Evolutionary conservation across 169 alveolate species (phyloP), one percentile per base, ranked within the genome.

Genomic region (Babesia gibsoni): DNA sequence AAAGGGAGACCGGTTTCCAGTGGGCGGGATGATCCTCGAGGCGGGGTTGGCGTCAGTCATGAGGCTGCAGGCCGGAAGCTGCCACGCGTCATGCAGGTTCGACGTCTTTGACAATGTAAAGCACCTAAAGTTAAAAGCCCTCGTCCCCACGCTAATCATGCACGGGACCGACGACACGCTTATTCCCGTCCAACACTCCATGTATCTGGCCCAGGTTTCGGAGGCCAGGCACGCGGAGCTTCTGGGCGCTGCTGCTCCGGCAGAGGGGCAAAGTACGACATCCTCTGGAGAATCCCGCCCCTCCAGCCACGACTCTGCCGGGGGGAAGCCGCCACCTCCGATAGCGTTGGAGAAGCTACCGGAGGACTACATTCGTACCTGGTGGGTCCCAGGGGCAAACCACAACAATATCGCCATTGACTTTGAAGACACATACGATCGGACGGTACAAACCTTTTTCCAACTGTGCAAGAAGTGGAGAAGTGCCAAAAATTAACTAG

Each of bases 1-100:
- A 70, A 35, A 72, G 27, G 63, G 61, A 27, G 88, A 77, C n/a
- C 23, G 33, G 22, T 35, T 59, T 33, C 89, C 90, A 5, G 89
- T 92, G 1, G 96, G 94, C 0, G 98, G 98, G 6, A 65, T 93
- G n/a, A 68, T 94, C 27, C 73, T 94, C n/a, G 97, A 94, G 18
- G 81, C 95, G 0, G 92, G 95, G 1, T 56, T 94, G 12, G 89
- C 96, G 4, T 87, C 95, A 18, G 98, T 96, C 0, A 61, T 93
- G 22, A 68, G 92, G 35, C 50, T 93, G n/a, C 65, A 84, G 32
- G 70, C 88, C 42, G 70, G 64, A n/a, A 41, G 81, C 36, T 48
- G 82, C 52, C 57, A 66, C 37, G 42, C 70, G 52, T 14, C 86
- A 6, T 92, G 91, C 29, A 54, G 89, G 87, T 83, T 90, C 35